Conservation (phyloP, 768 basidiomycete species). For the Crepidotus variabilis region DNA sequence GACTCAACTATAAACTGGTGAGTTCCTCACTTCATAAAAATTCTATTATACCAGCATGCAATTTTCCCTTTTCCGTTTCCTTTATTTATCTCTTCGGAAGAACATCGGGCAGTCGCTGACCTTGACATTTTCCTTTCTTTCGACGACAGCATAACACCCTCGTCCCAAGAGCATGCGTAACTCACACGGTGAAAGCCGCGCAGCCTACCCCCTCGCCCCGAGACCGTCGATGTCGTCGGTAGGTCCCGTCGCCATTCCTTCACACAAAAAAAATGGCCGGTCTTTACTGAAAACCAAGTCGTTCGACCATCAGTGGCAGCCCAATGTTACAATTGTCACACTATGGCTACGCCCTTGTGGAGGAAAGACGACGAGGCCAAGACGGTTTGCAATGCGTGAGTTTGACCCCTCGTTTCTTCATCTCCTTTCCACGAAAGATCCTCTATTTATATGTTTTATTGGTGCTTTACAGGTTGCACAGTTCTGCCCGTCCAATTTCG, state of each 20-base stretch:
- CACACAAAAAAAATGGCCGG: background rate
- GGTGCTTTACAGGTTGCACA: slow-evolving; percentile 68
- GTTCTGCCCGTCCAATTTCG: slow-evolving; percentile 80
- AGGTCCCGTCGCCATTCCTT: slow-evolving; percentile 25
- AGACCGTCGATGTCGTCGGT: slow-evolving; percentile 74
- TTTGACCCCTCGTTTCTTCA: no score
- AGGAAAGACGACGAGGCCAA: slow-evolving; percentile 92
- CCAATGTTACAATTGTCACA: slow-evolving; percentile 88
- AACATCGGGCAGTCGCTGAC: background rate
- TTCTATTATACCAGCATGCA: slow-evolving; percentile 2
- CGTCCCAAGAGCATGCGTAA: slow-evolving; percentile 86
- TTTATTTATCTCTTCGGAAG: background rate
- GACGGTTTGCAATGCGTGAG: slow-evolving; percentile 88
- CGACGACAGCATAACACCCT: slow-evolving; percentile 74
- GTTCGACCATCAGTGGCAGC: slow-evolving; percentile 40
- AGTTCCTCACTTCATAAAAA: slow-evolving; percentile 31
- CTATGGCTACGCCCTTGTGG: slow-evolving; percentile 86
- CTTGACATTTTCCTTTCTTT: background rate
- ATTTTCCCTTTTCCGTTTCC: background rate
- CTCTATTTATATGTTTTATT: background rate
- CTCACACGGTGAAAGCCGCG: slow-evolving; percentile 65
- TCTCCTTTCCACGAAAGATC: no score
- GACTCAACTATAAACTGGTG: slow-evolving; percentile 83
- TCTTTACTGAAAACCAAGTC: background rate
- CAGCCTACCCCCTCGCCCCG: slow-evolving; percentile 63